Evolutionary conservation across 1,139 yeast genomes (phyloP).

Genomic region (Pichia cactophila): DNA sequence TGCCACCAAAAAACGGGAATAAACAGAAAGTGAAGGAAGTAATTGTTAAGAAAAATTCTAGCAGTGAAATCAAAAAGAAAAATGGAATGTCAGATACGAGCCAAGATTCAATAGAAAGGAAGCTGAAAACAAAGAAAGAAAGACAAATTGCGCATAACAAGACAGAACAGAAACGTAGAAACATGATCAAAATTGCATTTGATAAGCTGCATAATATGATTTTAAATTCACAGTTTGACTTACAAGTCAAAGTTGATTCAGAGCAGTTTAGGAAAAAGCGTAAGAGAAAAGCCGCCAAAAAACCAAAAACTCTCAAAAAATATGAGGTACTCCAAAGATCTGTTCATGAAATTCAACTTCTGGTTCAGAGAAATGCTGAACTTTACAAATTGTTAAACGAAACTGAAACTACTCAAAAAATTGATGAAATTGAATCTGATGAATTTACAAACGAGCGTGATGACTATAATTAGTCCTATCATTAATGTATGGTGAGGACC

Average conservation of each 20-base stretch:
- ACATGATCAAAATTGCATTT: slow-evolving; percentile 58
- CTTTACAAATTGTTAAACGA: slow-evolving; percentile 5
- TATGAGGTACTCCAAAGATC: slow-evolving; percentile 10
- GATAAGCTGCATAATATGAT: slow-evolving; percentile 36
- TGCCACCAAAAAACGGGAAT: neutral
- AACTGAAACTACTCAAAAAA: neutral
- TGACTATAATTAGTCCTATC: neutral
- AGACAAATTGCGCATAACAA: slow-evolving; percentile 65
- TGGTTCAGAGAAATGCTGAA: slow-evolving; percentile 2
- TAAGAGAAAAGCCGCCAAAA: slow-evolving; percentile 2
- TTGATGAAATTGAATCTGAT: neutral
- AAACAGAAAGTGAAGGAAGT: neutral
- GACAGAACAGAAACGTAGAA: slow-evolving; percentile 71
- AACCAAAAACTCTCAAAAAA: slow-evolving; percentile 8
- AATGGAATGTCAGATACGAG: neutral
- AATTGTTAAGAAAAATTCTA: neutral
- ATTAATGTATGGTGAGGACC: neutral
- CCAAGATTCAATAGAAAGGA: neutral
- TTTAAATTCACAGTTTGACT: slow-evolving; percentile 15
- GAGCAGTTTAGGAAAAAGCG: slow-evolving; percentile 3
- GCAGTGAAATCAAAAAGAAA: neutral
- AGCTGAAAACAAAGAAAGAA: slow-evolving; percentile 32
- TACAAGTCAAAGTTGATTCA: slow-evolving; percentile 6
- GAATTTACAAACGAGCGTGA: neutral
- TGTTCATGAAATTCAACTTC: slow-evolving; percentile 10